phyloP scores from a whole-genome alignment of 768 basidiomycete genomes.

The Boletus barrowsii region DNA sequence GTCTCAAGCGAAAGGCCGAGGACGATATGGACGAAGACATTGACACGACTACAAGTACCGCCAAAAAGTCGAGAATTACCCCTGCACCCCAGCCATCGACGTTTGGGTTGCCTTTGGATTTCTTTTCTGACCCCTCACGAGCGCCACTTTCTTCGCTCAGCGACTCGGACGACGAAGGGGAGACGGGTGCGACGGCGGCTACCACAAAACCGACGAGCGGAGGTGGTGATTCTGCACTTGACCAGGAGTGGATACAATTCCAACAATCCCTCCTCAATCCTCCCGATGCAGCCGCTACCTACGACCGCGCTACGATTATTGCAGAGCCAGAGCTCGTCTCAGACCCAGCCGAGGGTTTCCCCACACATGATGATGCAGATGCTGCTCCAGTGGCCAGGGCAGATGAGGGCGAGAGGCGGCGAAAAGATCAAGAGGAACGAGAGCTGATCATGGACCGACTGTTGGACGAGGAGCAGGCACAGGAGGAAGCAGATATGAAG shows the following conservation, averaged over 20 bases:
- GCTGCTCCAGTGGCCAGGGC: constrained; percentile 11
- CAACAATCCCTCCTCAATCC: constrained; percentile 58
- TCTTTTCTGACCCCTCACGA: constrained; percentile 76
- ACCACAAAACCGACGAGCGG: background rate
- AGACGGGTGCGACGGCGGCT: constrained; percentile 18
- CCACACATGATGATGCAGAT: constrained; percentile 30
- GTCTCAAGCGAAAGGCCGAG: constrained; percentile 34
- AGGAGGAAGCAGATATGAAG: constrained; percentile 84
- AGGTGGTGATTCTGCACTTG: constrained; percentile 39
- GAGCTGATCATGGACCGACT: constrained; percentile 85
- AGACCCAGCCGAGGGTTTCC: constrained; percentile 49
- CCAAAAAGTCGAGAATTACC: constrained; percentile 31
- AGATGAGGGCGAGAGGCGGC: constrained; percentile 40
- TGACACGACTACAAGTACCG: constrained; percentile 6
- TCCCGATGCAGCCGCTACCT: constrained; percentile 45
- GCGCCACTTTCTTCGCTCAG: constrained; percentile 37
- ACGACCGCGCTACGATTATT: constrained; percentile 65
- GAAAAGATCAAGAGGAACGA: constrained; percentile 66
- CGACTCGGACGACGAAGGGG: constrained; percentile 44
- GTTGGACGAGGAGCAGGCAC: constrained; percentile 79
- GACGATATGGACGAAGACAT: constrained; percentile 25
- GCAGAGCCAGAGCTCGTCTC: constrained; percentile 62
- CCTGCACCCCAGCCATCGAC: constrained; percentile 11
- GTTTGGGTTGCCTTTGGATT: constrained; percentile 56
- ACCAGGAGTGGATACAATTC: constrained; percentile 73